Evolutionary conservation across 495 filamentous ascomycete genomes (phyloP), one percentile per base, ranked within the genome.

Genomic region (Penicillium subrubescens): DNA sequence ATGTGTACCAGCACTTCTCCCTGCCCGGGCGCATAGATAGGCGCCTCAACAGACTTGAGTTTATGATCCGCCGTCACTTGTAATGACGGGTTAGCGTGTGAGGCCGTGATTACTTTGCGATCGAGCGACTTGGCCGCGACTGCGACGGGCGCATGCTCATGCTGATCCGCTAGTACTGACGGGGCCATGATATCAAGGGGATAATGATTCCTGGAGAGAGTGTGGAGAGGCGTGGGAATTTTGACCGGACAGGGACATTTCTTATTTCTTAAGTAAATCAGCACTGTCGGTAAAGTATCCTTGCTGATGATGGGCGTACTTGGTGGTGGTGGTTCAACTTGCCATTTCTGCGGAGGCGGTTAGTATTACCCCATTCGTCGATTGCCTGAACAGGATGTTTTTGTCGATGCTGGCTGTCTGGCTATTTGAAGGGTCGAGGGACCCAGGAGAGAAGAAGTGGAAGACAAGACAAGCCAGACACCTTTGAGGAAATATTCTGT

Each of bases 1-100:
- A 85, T 74, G 21, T 85, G 83, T 19, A 85, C 64, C 17, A 82
- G 61, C 0, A 82, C 84, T 63, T 86, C 80, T 14, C 79, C 83
- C 19, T 61, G 67, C 8, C 74, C 62, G 0, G 84, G 83, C 23
- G 77, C 77, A 44, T 79, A 77, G 12, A 87, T 75, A 14, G 84
- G 84, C 8, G 81, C 82, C 23, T 85, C 77, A 7, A 83, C 78
- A 48, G 77, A 60, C 61, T 84, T 86, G 34, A 86, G 57, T 5
- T 76, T 69, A 44, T 86, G 84, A 66, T 87, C 84, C 33, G 79
- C 80, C 17, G 84, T 86, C 29, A 86, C 79, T 67, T 86, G 83
- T 51, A 86, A 73, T 15, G 84, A 85, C 11, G 83, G 84, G 68
- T 87, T 87, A 29, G 80, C 70, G n/a, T 63, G 64, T 67, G 73